phyloP scores from a whole-genome alignment of 129 eudicot species.

The Saposhnikovia divaricata region DNA sequence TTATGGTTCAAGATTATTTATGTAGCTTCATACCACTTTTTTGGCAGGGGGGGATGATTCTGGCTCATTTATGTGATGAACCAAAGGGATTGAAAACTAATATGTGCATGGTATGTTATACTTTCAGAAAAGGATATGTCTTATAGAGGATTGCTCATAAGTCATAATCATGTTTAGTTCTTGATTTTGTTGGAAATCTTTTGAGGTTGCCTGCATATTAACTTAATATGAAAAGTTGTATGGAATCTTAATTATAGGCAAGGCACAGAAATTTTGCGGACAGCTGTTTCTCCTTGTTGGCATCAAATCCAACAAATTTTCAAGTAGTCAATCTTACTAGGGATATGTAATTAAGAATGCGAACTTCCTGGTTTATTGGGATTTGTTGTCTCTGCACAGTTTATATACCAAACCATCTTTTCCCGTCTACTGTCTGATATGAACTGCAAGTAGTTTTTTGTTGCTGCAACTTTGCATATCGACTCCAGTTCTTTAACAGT shows the following conservation, averaged over 20 bases:
- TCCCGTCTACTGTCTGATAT: not conserved
- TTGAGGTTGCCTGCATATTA: not conserved
- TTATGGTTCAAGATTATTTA: not conserved
- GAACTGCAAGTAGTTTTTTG: not conserved
- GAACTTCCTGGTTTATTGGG: not conserved
- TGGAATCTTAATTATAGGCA: not conserved
- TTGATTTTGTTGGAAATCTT: not conserved
- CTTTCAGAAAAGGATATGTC: not conserved
- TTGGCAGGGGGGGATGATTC: slow-evolving; percentile 96
- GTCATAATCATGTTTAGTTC: not conserved
- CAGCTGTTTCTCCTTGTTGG: not conserved
- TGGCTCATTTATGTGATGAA: slow-evolving; percentile 97
- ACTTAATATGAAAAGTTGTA: not conserved
- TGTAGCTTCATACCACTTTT: not conserved
- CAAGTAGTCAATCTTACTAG: not conserved
- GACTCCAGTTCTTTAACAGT: not conserved
- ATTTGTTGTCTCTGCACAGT: not conserved
- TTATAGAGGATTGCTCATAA: not conserved
- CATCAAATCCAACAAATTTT: not conserved
- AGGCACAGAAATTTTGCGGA: not conserved
- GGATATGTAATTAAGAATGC: not conserved
- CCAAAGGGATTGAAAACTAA: slow-evolving; percentile 98
- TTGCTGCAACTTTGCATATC: not conserved
- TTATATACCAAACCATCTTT: not conserved
- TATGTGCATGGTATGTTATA: slow-evolving; percentile 78